These are phyloP conservation scores for Musa itinerans DNA, from an alignment of 176 grass and related monocot genomes.

Conservation along the genomic window DNA sequence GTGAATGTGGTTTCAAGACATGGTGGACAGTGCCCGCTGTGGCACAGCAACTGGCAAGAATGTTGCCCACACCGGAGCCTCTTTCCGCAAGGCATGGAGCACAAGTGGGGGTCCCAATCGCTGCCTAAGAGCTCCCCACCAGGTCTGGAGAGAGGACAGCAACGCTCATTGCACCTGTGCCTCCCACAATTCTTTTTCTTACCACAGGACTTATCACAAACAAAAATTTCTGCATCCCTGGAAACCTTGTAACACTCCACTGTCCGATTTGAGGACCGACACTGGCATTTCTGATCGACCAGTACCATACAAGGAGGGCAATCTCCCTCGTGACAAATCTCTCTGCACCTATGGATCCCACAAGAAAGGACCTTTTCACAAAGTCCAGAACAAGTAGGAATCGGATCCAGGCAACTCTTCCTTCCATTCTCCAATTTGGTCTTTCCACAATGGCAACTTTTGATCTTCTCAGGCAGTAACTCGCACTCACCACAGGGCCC, in stretches of 20 bases:
- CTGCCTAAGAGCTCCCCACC: slow-evolving; percentile 24
- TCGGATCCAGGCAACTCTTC: slow-evolving; percentile 64
- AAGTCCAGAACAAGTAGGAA: slow-evolving; percentile 59
- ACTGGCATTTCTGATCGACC: slow-evolving; percentile 76
- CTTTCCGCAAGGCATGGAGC: slow-evolving; percentile 79
- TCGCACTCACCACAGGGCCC: slow-evolving; percentile 66
- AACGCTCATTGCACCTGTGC: slow-evolving; percentile 77
- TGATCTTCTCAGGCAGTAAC: slow-evolving; percentile 51
- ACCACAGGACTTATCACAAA: slow-evolving; percentile 69
- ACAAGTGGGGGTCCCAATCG: slow-evolving; percentile 69
- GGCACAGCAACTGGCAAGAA: slow-evolving; percentile 67
- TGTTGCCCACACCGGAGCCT: slow-evolving; percentile 82
- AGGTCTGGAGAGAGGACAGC: slow-evolving; percentile 48
- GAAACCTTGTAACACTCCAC: slow-evolving; percentile 66
- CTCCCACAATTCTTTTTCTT: slow-evolving; percentile 90
- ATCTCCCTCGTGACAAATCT: slow-evolving; percentile 62
- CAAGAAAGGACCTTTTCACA: slow-evolving; percentile 65
- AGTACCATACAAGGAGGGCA: slow-evolving; percentile 56
- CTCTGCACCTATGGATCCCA: slow-evolving; percentile 61
- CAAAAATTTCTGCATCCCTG: slow-evolving; percentile 31
- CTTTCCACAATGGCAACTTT: slow-evolving; percentile 75
- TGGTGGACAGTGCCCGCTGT: slow-evolving; percentile 68
- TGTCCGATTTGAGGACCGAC: slow-evolving; percentile 46
- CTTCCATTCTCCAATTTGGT: slow-evolving; percentile 44
- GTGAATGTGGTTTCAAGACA: slow-evolving; percentile 86